Percentiles rank a stretch among this genome's conserved stretches.
Evolutionary conservation across 2,329 filamentous ascomycete genomes (phyloP).

Genomic region (Tolypocladium endophyticum): DNA sequence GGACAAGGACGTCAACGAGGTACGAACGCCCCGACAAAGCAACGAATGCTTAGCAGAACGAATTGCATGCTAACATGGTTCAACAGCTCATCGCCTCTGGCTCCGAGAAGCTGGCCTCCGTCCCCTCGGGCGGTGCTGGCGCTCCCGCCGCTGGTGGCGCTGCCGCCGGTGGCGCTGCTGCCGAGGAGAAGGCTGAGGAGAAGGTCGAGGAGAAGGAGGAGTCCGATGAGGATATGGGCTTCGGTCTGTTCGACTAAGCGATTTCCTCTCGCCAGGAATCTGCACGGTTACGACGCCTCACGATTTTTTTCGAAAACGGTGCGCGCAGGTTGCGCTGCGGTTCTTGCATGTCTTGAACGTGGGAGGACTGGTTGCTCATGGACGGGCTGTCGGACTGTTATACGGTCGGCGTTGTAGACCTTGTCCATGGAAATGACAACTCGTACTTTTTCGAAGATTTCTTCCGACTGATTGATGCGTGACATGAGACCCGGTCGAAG

Average conservation of each 20-base stretch:
- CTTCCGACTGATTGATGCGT: neutral
- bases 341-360: slow-evolving; percentile 19
- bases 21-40: slow-evolving; percentile 31
- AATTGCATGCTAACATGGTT: slow-evolving; percentile 8
- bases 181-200: slow-evolving; percentile 51
- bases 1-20: slow-evolving; percentile 89
- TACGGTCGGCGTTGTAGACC: slow-evolving; percentile 15
- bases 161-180: slow-evolving; percentile 56
- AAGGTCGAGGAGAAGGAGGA: slow-evolving; percentile 78
- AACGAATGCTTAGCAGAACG: neutral
- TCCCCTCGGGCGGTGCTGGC: slow-evolving; percentile 82
- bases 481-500: neutral
- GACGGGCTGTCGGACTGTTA: slow-evolving; percentile 16
- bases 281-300: slow-evolving; percentile 19
- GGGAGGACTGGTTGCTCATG: slow-evolving; percentile 19
- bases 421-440: slow-evolving; percentile 19
- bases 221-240: slow-evolving; percentile 68
- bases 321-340: slow-evolving; percentile 18
- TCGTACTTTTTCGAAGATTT: slow-evolving; percentile 12
- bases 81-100: slow-evolving; percentile 81
- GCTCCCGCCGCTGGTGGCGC: slow-evolving; percentile 56
- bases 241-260: slow-evolving; percentile 66
- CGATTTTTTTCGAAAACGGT: slow-evolving; percentile 23
- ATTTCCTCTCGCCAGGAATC: slow-evolving; percentile 13
- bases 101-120: slow-evolving; percentile 88